These are phyloP conservation scores for Venturia asperata DNA, from an alignment of 2,329 filamentous ascomycete species.

Conservation along the genomic window DNA sequence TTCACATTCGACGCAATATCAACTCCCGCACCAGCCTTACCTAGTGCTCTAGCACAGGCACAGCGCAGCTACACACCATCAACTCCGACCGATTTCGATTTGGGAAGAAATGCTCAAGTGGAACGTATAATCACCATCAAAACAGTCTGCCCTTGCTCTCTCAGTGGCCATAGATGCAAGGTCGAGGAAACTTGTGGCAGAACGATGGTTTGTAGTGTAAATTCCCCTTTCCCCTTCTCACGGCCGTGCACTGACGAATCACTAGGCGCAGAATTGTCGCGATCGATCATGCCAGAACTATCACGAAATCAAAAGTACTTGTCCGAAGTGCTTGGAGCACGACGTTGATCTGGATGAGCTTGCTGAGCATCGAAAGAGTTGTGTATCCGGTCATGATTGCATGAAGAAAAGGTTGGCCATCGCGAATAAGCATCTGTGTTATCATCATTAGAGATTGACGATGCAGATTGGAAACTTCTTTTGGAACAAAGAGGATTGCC, in stretches of 20 bases:
- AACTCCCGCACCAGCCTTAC: neutral
- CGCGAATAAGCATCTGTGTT: neutral
- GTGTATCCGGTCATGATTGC: neutral
- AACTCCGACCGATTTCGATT: neutral
- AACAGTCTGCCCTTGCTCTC: neutral
- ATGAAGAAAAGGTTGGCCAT: neutral
- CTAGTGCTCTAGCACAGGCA: neutral
- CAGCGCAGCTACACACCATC: neutral
- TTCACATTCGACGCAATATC: neutral
- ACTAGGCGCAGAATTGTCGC: neutral
- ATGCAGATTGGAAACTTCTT: no score
- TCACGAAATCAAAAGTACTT: neutral
- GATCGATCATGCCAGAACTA: neutral
- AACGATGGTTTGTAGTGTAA: neutral
- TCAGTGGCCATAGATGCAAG: neutral
- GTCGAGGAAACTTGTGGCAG: neutral
- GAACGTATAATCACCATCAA: neutral
- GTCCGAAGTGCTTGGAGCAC: neutral
- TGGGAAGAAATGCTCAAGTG: neutral
- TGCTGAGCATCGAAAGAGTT: neutral
- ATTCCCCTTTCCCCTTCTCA: neutral
- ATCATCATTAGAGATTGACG: no score
- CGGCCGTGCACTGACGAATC: neutral
- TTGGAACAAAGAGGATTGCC: no score
- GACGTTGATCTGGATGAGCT: neutral